phyloP scores from a whole-genome alignment of 148 eudicot species.

The Arbutus unedo region DNA sequence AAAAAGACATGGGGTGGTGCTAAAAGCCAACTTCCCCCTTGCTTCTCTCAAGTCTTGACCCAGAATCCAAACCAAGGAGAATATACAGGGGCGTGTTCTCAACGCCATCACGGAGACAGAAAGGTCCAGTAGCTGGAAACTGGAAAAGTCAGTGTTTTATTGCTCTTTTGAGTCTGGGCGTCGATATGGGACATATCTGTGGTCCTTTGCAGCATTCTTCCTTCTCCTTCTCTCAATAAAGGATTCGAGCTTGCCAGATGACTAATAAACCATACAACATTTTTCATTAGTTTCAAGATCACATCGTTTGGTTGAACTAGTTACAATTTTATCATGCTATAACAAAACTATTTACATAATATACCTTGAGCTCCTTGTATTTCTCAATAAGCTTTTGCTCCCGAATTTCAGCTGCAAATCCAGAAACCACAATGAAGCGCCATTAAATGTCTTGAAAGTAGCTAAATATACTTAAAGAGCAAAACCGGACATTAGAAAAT shows the following conservation, averaged over 20 bases:
- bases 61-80: background rate
- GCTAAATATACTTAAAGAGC: no score
- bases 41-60: background rate
- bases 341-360: background rate
- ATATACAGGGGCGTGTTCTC: background rate
- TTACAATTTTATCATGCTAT: background rate
- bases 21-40: background rate
- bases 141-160: constrained; percentile 14
- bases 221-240: constrained; percentile 65
- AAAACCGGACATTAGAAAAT: background rate
- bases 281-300: background rate
- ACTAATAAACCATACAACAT: constrained; percentile 34
- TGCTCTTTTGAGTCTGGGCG: constrained; percentile 35
- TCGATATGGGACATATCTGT: constrained; percentile 78
- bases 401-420: constrained; percentile 76
- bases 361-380: constrained; percentile 78
- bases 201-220: constrained; percentile 84
- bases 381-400: constrained; percentile 64
- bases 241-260: constrained; percentile 73
- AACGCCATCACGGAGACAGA: background rate
- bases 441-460: background rate
- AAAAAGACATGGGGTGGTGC: background rate
- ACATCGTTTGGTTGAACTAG: background rate
- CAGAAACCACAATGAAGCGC: background rate
- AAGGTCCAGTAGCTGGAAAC: background rate